Percentiles rank a stretch among this genome's conserved stretches.
phyloP scores from a whole-genome alignment of 176 grass and related monocot species.

The Cenchrus fungigraminus region DNA sequence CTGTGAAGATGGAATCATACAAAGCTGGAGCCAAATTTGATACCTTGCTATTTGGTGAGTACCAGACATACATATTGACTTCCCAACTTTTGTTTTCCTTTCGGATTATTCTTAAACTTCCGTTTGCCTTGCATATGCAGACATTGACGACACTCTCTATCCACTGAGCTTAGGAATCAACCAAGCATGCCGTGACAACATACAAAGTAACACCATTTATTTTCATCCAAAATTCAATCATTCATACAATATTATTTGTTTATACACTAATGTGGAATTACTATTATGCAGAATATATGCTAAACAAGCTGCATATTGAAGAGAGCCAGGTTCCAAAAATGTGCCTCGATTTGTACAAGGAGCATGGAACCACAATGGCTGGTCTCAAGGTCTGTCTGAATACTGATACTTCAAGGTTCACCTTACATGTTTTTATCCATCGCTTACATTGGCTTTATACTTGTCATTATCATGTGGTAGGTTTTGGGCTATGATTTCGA shows the following conservation, averaged over 20 bases:
- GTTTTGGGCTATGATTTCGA: constrained; percentile 71
- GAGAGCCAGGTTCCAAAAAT: constrained; percentile 70
- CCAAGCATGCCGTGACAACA: constrained; percentile 86
- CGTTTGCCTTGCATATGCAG: constrained; percentile 38
- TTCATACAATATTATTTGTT: neutral
- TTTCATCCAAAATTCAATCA: neutral
- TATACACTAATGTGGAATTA: neutral
- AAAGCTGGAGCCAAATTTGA: constrained; percentile 67
- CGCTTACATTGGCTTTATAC: neutral
- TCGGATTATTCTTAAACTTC: neutral
- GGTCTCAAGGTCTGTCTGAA: constrained; percentile 65
- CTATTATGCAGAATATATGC: constrained; percentile 79
- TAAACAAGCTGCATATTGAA: constrained; percentile 70
- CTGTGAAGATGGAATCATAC: constrained; percentile 58
- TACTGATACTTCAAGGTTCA: neutral
- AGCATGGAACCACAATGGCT: constrained; percentile 93
- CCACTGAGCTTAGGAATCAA: constrained; percentile 79
- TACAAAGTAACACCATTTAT: constrained; percentile 51
- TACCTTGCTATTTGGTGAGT: constrained; percentile 80
- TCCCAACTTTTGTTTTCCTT: neutral
- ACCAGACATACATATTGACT: neutral
- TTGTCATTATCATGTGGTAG: constrained; percentile 21
- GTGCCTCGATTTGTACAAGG: constrained; percentile 91
- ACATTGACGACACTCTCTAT: constrained; percentile 96
- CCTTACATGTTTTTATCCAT: neutral